Conservation (phyloP, 163 green algal genomes). For the Picocystis sp. region DNA sequence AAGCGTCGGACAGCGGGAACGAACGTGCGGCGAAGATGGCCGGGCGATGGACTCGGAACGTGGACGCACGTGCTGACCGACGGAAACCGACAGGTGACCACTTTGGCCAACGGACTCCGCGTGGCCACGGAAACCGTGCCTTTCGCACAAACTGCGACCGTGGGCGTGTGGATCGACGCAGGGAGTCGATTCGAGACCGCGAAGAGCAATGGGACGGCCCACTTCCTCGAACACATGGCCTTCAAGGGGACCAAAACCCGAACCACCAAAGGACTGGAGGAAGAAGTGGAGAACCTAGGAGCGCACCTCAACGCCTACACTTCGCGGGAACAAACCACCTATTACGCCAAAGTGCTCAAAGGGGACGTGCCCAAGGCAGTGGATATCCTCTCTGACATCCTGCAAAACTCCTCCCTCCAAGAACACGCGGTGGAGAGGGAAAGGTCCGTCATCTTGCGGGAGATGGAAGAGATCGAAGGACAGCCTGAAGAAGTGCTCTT, state of each 20-base stretch:
- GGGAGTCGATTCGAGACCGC: conserved; percentile 83
- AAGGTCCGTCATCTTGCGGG: conserved; percentile 84
- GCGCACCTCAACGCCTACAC: conserved; percentile 98
- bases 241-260: conserved; percentile 94
- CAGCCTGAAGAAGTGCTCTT: conserved; percentile 91
- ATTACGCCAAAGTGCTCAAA: conserved; percentile 84
- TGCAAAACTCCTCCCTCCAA: conserved; percentile 83
- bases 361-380: conserved; percentile 72
- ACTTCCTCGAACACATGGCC: conserved; percentile 99
- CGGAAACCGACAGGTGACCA: conserved; percentile 59
- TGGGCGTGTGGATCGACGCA: conserved; percentile 99
- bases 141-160: conserved; percentile 72
- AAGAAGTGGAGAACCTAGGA: conserved; percentile 96
- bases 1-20: no score
- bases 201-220: conserved; percentile 83
- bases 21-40: no score
- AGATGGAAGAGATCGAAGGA: conserved; percentile 87
- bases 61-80: no score
- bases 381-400: conserved; percentile 89
- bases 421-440: conserved; percentile 74
- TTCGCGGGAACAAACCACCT: conserved; percentile 86
- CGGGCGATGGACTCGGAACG: no score
- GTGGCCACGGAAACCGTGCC: conserved; percentile 78
- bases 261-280: conserved; percentile 51
- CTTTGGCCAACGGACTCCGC: conserved; percentile 75